Evolutionary conservation across 192 early-diverging fungal species (phyloP).

Genomic region (Dissophora ornata): DNA sequence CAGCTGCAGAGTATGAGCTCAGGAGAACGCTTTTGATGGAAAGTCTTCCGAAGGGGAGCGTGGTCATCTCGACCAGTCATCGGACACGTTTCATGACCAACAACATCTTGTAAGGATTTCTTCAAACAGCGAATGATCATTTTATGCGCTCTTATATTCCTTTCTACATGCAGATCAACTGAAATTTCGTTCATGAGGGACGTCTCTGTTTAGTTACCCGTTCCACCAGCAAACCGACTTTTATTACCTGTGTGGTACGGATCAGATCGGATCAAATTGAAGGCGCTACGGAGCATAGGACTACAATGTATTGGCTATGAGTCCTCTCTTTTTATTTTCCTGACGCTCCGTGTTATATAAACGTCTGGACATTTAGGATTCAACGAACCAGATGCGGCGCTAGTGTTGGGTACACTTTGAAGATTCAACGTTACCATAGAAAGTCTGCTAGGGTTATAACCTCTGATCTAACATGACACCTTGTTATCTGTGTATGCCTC

Average conservation of each 20-base stretch:
- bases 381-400: conserved; percentile 90
- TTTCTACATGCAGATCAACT: too few relatives aligned
- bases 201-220: conserved; percentile 78
- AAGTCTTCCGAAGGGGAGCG: conserved; percentile 70
- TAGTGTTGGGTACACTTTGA: conserved; percentile 69
- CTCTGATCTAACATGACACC: conserved; percentile 12
- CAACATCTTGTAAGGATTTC: conserved; percentile 86
- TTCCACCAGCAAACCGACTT: conserved; percentile 96
- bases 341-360: too few relatives aligned
- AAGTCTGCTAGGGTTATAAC: too few relatives aligned
- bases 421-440: not conserved
- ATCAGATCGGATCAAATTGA: not conserved
- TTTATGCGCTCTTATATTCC: too few relatives aligned
- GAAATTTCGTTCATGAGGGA: too few relatives aligned
- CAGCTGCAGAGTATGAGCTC: conserved; percentile 77
- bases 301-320: too few relatives aligned
- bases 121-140: not conserved
- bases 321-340: too few relatives aligned
- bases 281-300: too few relatives aligned
- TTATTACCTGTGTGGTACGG: conserved; percentile 76
- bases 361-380: too few relatives aligned
- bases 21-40: conserved; percentile 75
- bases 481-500: too few relatives aligned
- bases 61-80: conserved; percentile 79
- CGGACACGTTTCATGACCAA: conserved; percentile 86